Conservation (phyloP, 2,329 filamentous ascomycete genomes). For the Aurifilum marmelostoma region DNA sequence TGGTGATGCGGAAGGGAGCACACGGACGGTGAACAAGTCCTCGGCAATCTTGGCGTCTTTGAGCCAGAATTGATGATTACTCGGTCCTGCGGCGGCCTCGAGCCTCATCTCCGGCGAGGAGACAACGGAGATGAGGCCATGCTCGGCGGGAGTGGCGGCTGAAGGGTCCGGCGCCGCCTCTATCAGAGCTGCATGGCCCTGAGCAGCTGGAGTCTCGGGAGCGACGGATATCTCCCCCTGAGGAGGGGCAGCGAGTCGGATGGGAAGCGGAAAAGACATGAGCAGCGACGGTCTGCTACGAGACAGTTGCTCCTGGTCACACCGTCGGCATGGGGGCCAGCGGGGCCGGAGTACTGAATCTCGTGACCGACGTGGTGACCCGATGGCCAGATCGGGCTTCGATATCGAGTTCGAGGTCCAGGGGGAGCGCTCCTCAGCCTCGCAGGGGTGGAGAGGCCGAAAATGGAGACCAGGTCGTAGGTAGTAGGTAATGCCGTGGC, state of each 20-base stretch:
- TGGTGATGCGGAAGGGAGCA: background rate
- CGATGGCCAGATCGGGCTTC: background rate
- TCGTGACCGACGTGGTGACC: background rate
- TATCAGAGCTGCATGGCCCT: background rate
- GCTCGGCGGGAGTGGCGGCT: background rate
- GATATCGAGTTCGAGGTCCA: background rate
- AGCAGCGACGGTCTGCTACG: background rate
- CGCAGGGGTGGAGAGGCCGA: background rate
- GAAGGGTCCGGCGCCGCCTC: background rate
- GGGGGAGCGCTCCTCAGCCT: background rate
- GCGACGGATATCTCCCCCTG: constrained; percentile 12
- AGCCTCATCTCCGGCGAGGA: background rate
- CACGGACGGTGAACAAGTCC: constrained; percentile 29
- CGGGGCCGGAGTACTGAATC: constrained; percentile 8
- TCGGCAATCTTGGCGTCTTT: constrained; percentile 30
- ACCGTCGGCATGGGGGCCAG: constrained; percentile 15
- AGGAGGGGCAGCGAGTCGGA: constrained; percentile 21
- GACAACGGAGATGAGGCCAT: background rate
- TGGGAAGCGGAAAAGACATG: constrained; percentile 26
- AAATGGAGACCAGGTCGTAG: background rate
- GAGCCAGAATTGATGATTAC: constrained; percentile 30
- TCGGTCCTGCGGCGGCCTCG: background rate
- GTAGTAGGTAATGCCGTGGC: background rate
- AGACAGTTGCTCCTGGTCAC: constrained; percentile 13
- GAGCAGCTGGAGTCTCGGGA: constrained; percentile 5